A percentile compares a stretch with the other conserved stretches of the same genome.
These are phyloP conservation scores for Boletus insuetus DNA, from an alignment of 768 basidiomycete genomes.

Conservation along the genomic window DNA sequence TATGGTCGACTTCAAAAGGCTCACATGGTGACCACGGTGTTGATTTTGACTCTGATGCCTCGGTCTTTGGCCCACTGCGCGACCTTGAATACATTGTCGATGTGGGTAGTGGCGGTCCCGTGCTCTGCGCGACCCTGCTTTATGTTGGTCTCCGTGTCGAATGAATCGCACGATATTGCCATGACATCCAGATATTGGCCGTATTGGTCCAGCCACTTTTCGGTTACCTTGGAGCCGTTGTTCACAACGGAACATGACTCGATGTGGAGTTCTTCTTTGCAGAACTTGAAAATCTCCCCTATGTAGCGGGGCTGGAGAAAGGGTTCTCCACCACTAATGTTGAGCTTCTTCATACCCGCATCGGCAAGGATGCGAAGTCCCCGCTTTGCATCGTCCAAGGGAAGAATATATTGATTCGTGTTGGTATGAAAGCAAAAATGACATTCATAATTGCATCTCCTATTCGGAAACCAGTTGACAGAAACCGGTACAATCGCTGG, in stretches of 20 bases:
- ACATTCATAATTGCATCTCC: slow-evolving; percentile 36
- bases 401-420: slow-evolving; percentile 34
- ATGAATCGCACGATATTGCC: slow-evolving; percentile 42
- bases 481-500: slow-evolving; percentile 19
- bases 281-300: slow-evolving; percentile 37
- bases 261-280: slow-evolving; percentile 36
- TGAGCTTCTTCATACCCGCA: slow-evolving; percentile 37
- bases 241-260: slow-evolving; percentile 36
- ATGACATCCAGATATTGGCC: slow-evolving; percentile 40
- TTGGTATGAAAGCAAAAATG: slow-evolving; percentile 43
- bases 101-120: slow-evolving; percentile 29
- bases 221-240: slow-evolving; percentile 41
- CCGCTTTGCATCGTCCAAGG: slow-evolving; percentile 35
- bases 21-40: slow-evolving; percentile 33
- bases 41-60: slow-evolving; percentile 39
- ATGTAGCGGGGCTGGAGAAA: slow-evolving; percentile 38
- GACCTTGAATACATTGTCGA: slow-evolving; percentile 35
- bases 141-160: slow-evolving; percentile 36
- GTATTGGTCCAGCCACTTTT: slow-evolving; percentile 39
- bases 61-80: slow-evolving; percentile 34
- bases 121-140: slow-evolving; percentile 35
- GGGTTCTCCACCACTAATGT: slow-evolving; percentile 38
- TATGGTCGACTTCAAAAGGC: background rate
- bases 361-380: slow-evolving; percentile 32
- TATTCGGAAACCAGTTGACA: slow-evolving; percentile 28